A percentile compares a stretch with the other conserved stretches of the same genome.
These are phyloP conservation scores for Amanita molliuscula DNA, from an alignment of 768 basidiomycete genomes.

Conservation along the genomic window DNA sequence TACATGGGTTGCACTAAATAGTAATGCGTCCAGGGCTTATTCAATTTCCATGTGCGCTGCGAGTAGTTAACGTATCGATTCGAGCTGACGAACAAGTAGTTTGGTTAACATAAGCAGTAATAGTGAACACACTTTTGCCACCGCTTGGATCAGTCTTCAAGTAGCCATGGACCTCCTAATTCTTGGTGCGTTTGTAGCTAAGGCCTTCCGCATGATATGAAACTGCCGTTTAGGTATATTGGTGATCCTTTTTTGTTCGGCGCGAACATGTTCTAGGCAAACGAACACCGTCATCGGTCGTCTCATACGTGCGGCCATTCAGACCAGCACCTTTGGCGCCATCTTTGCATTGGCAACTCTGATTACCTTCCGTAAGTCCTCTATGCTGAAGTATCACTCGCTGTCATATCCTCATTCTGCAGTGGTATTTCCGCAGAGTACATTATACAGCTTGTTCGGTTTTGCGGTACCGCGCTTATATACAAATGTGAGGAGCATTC, in stretches of 20 bases:
- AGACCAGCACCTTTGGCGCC: slow-evolving; percentile 7
- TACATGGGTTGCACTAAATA: too few relatives aligned
- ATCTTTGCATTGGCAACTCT: slow-evolving; percentile 8
- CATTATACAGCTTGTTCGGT: slow-evolving; percentile 7
- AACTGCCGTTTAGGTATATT: neutral
- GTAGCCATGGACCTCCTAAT: slow-evolving; percentile 4
- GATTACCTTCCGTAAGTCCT: slow-evolving; percentile 6
- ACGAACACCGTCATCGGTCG: slow-evolving; percentile 7
- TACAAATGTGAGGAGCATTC: slow-evolving; percentile 7
- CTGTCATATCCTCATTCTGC: neutral
- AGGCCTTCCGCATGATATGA: neutral
- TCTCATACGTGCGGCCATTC: slow-evolving; percentile 8
- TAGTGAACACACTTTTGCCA: slow-evolving; percentile 1
- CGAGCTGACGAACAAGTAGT: neutral
- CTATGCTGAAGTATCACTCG: neutral
- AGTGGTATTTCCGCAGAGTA: slow-evolving; percentile 4
- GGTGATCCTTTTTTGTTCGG: neutral
- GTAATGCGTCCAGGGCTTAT: too few relatives aligned
- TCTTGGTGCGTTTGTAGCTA: neutral
- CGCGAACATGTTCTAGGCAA: slow-evolving; percentile 3
- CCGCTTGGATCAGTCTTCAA: slow-evolving; percentile 8
- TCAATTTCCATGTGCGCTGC: too few relatives aligned
- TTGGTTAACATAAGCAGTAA: neutral
- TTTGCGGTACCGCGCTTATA: slow-evolving; percentile 9
- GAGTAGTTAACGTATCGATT: neutral